These are phyloP conservation scores for Ophiostoma triangulosporum DNA, from an alignment of 2,329 filamentous ascomycete species.

Conservation along the genomic window DNA sequence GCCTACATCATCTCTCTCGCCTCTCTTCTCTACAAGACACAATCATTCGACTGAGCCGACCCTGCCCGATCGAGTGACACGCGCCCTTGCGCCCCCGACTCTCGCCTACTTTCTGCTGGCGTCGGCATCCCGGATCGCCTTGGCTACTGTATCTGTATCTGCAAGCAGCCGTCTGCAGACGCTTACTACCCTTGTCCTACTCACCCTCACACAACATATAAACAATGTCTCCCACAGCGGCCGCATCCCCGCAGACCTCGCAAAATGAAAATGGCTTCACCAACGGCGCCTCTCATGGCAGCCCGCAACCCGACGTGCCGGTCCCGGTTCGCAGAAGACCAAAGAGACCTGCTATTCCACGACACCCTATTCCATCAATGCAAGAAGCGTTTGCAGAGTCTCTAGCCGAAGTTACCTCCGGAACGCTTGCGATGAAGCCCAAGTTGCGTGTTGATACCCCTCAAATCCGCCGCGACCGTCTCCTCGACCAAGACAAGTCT, in stretches of 20 bases:
- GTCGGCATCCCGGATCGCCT: not conserved
- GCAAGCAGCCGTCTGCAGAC: not conserved
- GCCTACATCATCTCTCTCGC: not conserved
- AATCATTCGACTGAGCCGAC: not conserved
- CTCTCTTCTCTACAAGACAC: not conserved
- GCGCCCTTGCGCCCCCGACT: not conserved
- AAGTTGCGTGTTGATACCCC: slow-evolving; percentile 42
- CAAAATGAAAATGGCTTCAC: too few species aligned
- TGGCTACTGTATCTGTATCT: not conserved
- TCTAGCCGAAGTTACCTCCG: slow-evolving; percentile 54
- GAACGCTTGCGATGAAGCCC: slow-evolving; percentile 32
- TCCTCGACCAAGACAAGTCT: slow-evolving; percentile 55
- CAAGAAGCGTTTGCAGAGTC: slow-evolving; percentile 76
- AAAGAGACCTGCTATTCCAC: slow-evolving; percentile 20
- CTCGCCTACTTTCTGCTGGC: not conserved
- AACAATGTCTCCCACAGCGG: not conserved
- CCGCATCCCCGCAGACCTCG: too few species aligned
- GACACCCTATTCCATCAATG: slow-evolving; percentile 62
- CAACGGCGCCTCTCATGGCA: slow-evolving; percentile 2
- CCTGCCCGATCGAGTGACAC: not conserved
- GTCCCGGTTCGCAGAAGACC: slow-evolving; percentile 3
- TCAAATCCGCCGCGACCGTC: slow-evolving; percentile 47
- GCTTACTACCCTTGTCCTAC: not conserved
- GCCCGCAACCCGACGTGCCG: slow-evolving; percentile 2
- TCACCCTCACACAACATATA: not conserved